A percentile compares a stretch with the other conserved stretches of the same genome.
These are phyloP conservation scores for Syzygium jambos DNA, from an alignment of 345 rosid genomes.

Conservation along the genomic window DNA sequence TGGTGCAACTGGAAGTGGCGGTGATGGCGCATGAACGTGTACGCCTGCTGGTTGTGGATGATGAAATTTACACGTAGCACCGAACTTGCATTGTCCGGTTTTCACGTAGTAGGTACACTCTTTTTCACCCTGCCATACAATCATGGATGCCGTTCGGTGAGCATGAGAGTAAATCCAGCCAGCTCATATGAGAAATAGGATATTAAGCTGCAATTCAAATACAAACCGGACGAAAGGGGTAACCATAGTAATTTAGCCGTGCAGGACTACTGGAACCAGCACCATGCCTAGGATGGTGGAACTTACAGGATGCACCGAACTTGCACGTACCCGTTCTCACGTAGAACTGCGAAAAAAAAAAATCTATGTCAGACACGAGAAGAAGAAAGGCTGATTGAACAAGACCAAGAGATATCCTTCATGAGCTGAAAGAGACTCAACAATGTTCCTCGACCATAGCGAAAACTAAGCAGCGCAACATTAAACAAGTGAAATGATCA, in stretches of 20 bases:
- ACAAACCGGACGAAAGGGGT: constrained; percentile 87
- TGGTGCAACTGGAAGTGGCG: constrained; percentile 33
- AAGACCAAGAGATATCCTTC: neutral
- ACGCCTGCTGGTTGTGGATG: constrained; percentile 63
- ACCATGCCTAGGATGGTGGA: constrained; percentile 83
- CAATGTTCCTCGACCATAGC: neutral
- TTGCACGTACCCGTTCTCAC: constrained; percentile 87
- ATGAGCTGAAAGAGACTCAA: neutral
- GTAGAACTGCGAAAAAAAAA: constrained; percentile 48
- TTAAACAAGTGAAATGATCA: neutral
- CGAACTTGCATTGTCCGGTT: constrained; percentile 91
- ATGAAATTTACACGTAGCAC: constrained; percentile 73
- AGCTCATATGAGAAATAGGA: neutral
- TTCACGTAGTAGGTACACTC: constrained; percentile 84
- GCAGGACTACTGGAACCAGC: constrained; percentile 43
- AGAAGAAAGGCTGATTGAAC: neutral
- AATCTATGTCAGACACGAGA: neutral
- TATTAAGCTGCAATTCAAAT: neutral
- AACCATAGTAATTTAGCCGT: constrained; percentile 56
- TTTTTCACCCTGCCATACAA: constrained; percentile 62
- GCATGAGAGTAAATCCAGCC: neutral
- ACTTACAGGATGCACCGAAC: constrained; percentile 92
- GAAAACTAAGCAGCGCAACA: neutral
- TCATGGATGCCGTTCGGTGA: neutral
- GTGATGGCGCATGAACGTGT: constrained; percentile 41